phyloP scores from a whole-genome alignment of 805 yeast genomes.

The Wickerhamomyces sydowiorum region DNA sequence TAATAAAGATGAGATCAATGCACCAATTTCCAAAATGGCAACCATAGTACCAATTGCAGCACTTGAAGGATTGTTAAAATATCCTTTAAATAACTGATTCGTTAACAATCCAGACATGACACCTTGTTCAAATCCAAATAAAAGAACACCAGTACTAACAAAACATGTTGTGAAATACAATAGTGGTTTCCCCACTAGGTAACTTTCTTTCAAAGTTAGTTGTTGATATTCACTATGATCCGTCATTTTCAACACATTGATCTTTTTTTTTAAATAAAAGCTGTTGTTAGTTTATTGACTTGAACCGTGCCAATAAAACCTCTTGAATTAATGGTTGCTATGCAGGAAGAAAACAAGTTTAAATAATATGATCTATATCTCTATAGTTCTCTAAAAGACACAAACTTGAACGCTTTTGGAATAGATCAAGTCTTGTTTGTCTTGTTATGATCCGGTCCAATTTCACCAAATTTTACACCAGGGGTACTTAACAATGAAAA shows the following conservation, averaged over 20 bases:
- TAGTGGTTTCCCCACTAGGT: conserved; percentile 22
- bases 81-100: conserved; percentile 60
- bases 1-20: conserved; percentile 69
- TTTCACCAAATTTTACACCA: no score
- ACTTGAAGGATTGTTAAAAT: conserved; percentile 69
- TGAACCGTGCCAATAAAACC: no score
- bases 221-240: conserved; percentile 15
- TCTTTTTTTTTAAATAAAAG: no score
- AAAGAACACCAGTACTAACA: conserved; percentile 32
- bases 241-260: neutral
- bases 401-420: no score
- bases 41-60: conserved; percentile 81
- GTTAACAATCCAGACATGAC: conserved; percentile 86
- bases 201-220: conserved; percentile 17
- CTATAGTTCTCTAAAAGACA: no score
- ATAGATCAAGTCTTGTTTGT: no score
- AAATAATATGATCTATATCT: no score
- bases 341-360: no score
- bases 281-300: no score
- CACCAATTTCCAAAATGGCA: conserved; percentile 85
- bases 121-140: conserved; percentile 84
- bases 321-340: no score
- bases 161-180: conserved; percentile 23
- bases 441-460: no score
- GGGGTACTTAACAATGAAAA: no score